These are phyloP conservation scores for Bimuria novae-zelandiae DNA, from an alignment of 2,329 filamentous ascomycete species.

Conservation along the genomic window DNA sequence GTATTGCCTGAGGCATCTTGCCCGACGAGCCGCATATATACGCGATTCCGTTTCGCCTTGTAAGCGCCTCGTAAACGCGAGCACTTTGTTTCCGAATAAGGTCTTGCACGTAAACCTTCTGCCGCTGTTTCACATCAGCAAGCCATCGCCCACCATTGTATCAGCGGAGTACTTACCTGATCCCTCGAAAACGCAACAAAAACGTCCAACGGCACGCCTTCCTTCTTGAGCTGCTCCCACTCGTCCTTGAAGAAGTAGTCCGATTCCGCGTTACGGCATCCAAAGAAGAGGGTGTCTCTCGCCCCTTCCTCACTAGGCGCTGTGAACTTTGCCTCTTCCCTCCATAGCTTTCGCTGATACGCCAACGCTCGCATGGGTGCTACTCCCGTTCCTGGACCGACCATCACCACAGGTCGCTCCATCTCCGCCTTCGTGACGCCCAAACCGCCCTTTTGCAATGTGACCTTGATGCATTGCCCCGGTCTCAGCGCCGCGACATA, in stretches of 20 bases:
- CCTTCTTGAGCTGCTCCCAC: conserved; percentile 60
- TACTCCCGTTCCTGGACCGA: conserved; percentile 85
- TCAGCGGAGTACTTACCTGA: conserved; percentile 47
- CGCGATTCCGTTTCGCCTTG: conserved; percentile 57
- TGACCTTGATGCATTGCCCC: conserved; percentile 64
- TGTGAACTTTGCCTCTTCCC: conserved; percentile 21
- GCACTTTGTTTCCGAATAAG: conserved; percentile 57
- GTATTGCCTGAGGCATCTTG: conserved; percentile 71
- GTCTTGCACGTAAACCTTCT: conserved; percentile 72
- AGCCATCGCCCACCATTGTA: not conserved
- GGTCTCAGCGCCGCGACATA: conserved; percentile 72
- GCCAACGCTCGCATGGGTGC: conserved; percentile 82
- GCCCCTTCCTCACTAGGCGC: not conserved
- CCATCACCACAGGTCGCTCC: conserved; percentile 68
- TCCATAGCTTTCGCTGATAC: conserved; percentile 66
- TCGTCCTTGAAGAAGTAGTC: conserved; percentile 86
- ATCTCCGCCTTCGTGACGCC: conserved; percentile 47
- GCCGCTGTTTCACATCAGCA: conserved; percentile 30
- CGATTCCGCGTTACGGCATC: conserved; percentile 72
- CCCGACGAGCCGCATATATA: conserved; percentile 67
- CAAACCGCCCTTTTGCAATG: conserved; percentile 59
- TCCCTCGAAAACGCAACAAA: conserved; percentile 74
- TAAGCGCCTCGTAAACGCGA: conserved; percentile 58
- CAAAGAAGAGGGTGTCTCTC: conserved; percentile 72
- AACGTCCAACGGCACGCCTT: conserved; percentile 56